A percentile compares a stretch with the other conserved stretches of the same genome.
These are phyloP conservation scores for Golovinomyces cichoracearum DNA, from an alignment of 2,329 filamentous ascomycete species.

Conservation along the genomic window DNA sequence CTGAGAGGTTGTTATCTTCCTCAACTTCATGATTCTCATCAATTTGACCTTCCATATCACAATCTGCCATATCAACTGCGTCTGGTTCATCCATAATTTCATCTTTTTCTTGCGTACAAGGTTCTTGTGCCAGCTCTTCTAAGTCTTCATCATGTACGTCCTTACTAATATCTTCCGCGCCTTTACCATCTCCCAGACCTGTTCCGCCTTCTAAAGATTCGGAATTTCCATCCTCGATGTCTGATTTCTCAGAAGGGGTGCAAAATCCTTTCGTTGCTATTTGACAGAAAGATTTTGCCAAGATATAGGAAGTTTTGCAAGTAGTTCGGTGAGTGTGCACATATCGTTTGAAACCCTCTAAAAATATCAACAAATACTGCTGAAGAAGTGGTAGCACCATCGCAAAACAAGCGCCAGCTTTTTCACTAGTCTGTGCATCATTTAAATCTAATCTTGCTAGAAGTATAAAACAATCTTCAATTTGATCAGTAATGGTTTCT, in stretches of 20 bases:
- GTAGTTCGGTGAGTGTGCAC: slow-evolving; percentile 40
- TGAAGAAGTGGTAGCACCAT: slow-evolving; percentile 43
- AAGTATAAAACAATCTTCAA: slow-evolving; percentile 21
- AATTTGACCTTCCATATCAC: slow-evolving; percentile 71
- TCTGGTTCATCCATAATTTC: slow-evolving; percentile 61
- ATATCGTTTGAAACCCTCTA: slow-evolving; percentile 31
- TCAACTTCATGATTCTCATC: slow-evolving; percentile 39
- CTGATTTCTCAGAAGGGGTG: slow-evolving; percentile 55
- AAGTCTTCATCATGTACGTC: slow-evolving; percentile 83
- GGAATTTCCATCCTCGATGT: slow-evolving; percentile 39
- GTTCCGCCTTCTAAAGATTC: slow-evolving; percentile 77
- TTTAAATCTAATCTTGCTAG: slow-evolving; percentile 22
- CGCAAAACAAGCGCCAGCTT: slow-evolving; percentile 31
- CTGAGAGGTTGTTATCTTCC: slow-evolving; percentile 35
- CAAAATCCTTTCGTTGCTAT: slow-evolving; percentile 76
- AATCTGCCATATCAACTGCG: slow-evolving; percentile 74
- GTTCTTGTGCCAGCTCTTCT: slow-evolving; percentile 68
- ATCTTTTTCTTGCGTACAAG: slow-evolving; percentile 29
- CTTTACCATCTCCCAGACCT: slow-evolving; percentile 81
- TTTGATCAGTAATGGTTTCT: slow-evolving; percentile 11
- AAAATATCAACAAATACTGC: slow-evolving; percentile 41
- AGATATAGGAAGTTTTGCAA: slow-evolving; percentile 46
- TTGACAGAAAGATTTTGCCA: slow-evolving; percentile 53
- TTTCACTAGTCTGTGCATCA: slow-evolving; percentile 18
- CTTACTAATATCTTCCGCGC: slow-evolving; percentile 92